phyloP scores from a whole-genome alignment of 768 basidiomycete species.

The Calvatia gigantea region DNA sequence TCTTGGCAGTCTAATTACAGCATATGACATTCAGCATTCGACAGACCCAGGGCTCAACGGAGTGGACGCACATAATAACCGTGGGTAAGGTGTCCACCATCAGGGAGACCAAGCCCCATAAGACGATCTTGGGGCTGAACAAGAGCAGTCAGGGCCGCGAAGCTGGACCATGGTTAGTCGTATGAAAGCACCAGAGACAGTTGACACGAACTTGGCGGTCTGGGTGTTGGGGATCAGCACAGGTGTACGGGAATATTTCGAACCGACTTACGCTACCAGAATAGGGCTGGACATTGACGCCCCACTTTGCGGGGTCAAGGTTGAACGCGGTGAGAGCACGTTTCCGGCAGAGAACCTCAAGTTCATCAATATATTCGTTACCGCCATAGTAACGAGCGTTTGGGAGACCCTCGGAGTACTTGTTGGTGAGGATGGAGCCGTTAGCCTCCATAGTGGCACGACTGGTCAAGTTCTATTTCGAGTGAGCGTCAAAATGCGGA shows the following conservation, averaged over 20 bases:
- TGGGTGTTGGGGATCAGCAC: too few species aligned
- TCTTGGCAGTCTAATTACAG: conserved; percentile 79
- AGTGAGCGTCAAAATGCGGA: background rate
- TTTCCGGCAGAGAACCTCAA: conserved; percentile 91
- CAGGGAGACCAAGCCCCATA: conserved; percentile 98
- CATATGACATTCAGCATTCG: background rate
- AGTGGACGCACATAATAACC: conserved; percentile 82
- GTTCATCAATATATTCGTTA: conserved; percentile 96
- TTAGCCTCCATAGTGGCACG: conserved; percentile 96
- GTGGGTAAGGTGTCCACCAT: conserved; percentile 96
- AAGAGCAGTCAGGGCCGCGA: conserved; percentile 93
- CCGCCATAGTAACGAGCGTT: conserved; percentile 95
- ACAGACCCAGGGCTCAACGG: background rate
- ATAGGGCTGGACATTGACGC: conserved; percentile 99
- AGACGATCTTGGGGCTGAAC: conserved; percentile 96
- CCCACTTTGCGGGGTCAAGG: conserved; percentile 91
- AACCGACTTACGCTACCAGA: conserved; percentile 79
- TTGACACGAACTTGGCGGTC: conserved; percentile 78
- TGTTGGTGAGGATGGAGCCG: conserved; percentile 98
- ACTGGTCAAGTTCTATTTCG: conserved; percentile 86
- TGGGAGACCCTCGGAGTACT: conserved; percentile 99
- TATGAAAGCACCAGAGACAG: conserved; percentile 9
- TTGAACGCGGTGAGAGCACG: conserved; percentile 95
- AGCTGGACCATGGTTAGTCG: conserved; percentile 46
- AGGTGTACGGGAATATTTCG: too few species aligned